Percentiles rank a stretch among this genome's conserved stretches.
phyloP scores from a whole-genome alignment of 768 basidiomycete species.

The Clavulina sp. region DNA sequence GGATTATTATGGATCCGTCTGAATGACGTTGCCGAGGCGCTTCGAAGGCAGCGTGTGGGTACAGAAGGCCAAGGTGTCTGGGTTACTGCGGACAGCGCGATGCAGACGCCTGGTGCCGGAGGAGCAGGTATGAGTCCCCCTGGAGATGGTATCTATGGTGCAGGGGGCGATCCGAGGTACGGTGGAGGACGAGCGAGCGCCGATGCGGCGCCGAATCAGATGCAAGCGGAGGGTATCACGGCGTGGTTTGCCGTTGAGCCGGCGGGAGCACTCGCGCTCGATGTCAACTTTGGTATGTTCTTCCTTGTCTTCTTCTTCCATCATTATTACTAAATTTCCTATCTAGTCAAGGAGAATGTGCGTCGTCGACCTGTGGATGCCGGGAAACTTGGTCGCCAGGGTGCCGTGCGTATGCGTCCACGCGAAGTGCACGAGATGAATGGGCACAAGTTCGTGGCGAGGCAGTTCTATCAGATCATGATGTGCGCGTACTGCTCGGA shows the following conservation, averaged over 20 bases:
- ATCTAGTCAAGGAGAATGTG: conserved; percentile 88
- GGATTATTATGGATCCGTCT: conserved; percentile 91
- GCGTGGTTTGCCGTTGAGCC: conserved; percentile 98
- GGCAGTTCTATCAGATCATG: conserved; percentile 97
- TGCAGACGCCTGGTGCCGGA: conserved; percentile 25
- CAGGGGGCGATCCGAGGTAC: conserved; percentile 22
- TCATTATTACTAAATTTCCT: not conserved
- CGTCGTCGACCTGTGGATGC: conserved; percentile 90
- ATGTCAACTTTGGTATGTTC: conserved; percentile 77
- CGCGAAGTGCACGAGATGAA: conserved; percentile 99
- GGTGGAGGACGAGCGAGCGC: conserved; percentile 5
- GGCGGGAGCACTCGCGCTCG: conserved; percentile 77
- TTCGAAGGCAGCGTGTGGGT: conserved; percentile 80
- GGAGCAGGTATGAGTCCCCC: conserved; percentile 21
- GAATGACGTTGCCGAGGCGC: conserved; percentile 82
- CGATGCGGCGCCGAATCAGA: conserved; percentile 1
- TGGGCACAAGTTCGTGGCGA: conserved; percentile 93
- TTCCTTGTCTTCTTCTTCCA: conserved; percentile 6
- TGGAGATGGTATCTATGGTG: conserved; percentile 11
- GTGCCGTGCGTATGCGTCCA: conserved; percentile 93
- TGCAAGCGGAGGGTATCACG: conserved; percentile 59
- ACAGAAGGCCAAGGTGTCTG: conserved; percentile 77
- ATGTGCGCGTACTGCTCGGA: conserved; percentile 96
- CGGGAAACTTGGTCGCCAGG: conserved; percentile 90
- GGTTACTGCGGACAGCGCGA: conserved; percentile 81